Evolutionary conservation across 495 filamentous ascomycete genomes (phyloP).

Genomic region (Lichenothelia convexa): DNA sequence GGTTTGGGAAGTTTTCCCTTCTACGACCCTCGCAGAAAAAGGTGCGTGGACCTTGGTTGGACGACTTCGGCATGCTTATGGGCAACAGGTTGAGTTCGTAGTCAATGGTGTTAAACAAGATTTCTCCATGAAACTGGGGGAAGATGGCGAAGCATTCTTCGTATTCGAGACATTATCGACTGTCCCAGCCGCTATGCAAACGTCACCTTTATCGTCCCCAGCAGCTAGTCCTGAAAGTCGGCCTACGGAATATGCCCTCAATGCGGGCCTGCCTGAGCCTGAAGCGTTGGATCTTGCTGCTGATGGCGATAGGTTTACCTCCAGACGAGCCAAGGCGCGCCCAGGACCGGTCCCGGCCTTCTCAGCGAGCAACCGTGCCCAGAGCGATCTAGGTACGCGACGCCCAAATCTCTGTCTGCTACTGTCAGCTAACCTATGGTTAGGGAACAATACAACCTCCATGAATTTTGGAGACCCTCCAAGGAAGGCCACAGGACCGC

Average conservation of each 20-base stretch:
- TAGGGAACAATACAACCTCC: too few species aligned
- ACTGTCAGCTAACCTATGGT: too few species aligned
- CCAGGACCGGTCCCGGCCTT: constrained; percentile 2
- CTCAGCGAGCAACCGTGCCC: constrained; percentile 19
- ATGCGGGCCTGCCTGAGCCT: constrained; percentile 52
- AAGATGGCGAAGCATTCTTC: constrained; percentile 96
- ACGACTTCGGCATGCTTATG: neutral
- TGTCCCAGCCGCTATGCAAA: constrained; percentile 80
- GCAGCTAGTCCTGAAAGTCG: constrained; percentile 55
- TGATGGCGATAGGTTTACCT: constrained; percentile 1
- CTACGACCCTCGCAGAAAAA: constrained; percentile 96
- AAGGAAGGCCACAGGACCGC: too few species aligned
- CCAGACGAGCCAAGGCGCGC: constrained; percentile 6
- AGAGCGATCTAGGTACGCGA: constrained; percentile 31
- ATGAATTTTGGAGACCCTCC: too few species aligned
- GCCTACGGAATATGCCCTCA: constrained; percentile 32
- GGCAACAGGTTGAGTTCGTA: constrained; percentile 59
- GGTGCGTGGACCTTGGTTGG: constrained; percentile 24
- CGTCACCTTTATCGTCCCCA: constrained; percentile 81
- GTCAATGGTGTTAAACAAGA: constrained; percentile 86
- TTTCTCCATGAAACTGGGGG: constrained; percentile 95
- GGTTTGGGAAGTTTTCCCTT: constrained; percentile 95
- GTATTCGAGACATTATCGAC: constrained; percentile 85
- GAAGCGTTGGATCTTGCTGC: constrained; percentile 61
- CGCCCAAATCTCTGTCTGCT: too few species aligned